Percentiles rank a stretch among this genome's conserved stretches.
These are phyloP conservation scores for Hypoxylon lenormandii DNA, from an alignment of 495 filamentous ascomycete genomes.

Conservation along the genomic window DNA sequence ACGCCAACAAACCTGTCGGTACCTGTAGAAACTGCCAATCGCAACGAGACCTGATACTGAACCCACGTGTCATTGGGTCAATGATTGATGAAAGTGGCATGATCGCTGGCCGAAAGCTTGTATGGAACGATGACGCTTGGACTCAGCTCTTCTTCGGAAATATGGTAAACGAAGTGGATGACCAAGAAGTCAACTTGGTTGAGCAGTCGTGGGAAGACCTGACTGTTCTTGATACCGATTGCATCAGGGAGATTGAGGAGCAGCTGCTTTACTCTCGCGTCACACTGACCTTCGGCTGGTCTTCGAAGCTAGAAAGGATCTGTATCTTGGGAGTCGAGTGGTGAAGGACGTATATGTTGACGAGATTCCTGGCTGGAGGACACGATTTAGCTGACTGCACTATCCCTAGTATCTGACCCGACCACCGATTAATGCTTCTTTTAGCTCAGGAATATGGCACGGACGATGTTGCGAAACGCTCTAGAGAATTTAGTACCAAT, in stretches of 20 bases:
- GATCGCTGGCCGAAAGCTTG: conserved; percentile 61
- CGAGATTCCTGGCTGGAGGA: neutral
- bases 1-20: conserved; percentile 60
- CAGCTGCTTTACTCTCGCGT: conserved; percentile 63
- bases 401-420: neutral
- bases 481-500: conserved; percentile 20
- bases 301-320: conserved; percentile 58
- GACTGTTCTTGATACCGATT: conserved; percentile 48
- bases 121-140: conserved; percentile 67
- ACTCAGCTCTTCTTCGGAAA: conserved; percentile 63
- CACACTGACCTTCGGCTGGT: conserved; percentile 69
- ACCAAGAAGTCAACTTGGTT: conserved; percentile 7
- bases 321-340: conserved; percentile 62
- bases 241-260: conserved; percentile 62
- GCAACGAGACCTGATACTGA: conserved; percentile 60
- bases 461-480: neutral
- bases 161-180: conserved; percentile 4
- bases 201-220: conserved; percentile 55
- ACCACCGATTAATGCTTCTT: neutral
- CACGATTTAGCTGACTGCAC: neutral
- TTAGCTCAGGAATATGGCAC: conserved; percentile 10
- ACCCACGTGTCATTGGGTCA: conserved; percentile 66
- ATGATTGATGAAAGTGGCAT: conserved; percentile 69
- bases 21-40: conserved; percentile 67
- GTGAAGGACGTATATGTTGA: conserved; percentile 41